Conservation (phyloP, 768 basidiomycete genomes). For the Clitopilus hobsonii region DNA sequence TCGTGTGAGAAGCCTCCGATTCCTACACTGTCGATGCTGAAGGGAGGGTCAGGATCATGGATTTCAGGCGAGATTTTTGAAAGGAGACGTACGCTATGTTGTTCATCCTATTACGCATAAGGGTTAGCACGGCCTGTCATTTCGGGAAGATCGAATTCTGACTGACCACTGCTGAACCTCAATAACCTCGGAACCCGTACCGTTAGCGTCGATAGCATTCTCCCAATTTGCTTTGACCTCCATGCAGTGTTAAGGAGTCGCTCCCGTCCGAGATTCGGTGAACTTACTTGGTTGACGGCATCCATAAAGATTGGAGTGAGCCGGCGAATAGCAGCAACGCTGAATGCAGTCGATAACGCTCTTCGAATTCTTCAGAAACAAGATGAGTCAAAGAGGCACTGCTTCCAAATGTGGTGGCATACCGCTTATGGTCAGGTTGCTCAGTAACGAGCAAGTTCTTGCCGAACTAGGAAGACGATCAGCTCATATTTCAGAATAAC, state of each 20-base stretch:
- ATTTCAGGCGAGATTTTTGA: neutral
- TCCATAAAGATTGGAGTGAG: conserved; percentile 46
- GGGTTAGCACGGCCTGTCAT: neutral
- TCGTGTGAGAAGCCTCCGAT: conserved; percentile 57
- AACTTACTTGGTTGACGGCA: conserved; percentile 38
- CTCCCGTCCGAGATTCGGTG: conserved; percentile 20
- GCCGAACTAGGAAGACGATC: neutral
- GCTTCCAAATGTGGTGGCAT: neutral
- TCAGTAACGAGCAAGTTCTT: neutral
- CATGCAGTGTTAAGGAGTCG: neutral
- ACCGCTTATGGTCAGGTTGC: neutral
- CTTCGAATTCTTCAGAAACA: conserved; percentile 38
- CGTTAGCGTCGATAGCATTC: conserved; percentile 15
- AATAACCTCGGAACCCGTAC: conserved; percentile 27
- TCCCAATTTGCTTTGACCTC: conserved; percentile 27
- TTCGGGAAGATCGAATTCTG: no score
- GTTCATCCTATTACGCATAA: conserved; percentile 21
- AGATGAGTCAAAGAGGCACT: neutral
- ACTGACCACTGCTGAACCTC: conserved; percentile 42
- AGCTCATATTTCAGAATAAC: neutral
- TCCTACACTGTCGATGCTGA: conserved; percentile 51
- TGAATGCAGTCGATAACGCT: conserved; percentile 47
- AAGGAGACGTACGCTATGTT: conserved; percentile 9
- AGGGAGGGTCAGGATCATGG: neutral
- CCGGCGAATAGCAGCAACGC: conserved; percentile 42